Conservation (phyloP, 805 yeast species). For the Metschnikowia cerradonensis region DNA sequence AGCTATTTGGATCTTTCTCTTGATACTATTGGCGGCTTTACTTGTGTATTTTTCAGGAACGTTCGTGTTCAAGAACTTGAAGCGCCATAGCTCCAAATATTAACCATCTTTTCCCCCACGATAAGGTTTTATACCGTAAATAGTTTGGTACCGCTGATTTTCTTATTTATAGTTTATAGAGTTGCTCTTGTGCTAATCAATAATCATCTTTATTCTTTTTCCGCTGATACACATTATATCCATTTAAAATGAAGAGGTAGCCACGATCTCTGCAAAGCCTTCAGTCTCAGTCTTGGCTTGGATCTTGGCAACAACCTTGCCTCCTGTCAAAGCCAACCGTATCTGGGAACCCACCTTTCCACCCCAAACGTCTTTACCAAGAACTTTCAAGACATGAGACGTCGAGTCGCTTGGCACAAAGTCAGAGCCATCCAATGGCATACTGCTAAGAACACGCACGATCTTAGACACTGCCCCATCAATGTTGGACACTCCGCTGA, state of each 20-base stretch:
- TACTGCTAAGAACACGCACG: constrained; percentile 42
- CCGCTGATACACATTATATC: not conserved
- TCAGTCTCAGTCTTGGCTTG: constrained; percentile 48
- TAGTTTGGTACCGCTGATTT: too few relatives aligned
- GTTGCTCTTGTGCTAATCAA: not conserved
- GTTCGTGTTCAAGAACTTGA: constrained; percentile 24
- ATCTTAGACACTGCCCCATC: constrained; percentile 49
- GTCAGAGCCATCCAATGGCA: constrained; percentile 73
- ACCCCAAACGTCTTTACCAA: constrained; percentile 69
- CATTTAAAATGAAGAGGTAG: constrained; percentile 7
- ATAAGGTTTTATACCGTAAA: too few relatives aligned
- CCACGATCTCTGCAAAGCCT: constrained; percentile 18
- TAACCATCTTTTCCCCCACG: not conserved
- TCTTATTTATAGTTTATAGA: too few relatives aligned
- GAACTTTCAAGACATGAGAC: constrained; percentile 73
- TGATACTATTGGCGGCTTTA: constrained; percentile 45
- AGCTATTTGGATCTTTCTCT: constrained; percentile 50
- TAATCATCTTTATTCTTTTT: not conserved
- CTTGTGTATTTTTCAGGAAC: constrained; percentile 38
- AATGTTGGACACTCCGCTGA: constrained; percentile 40
- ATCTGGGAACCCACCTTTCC: constrained; percentile 51
- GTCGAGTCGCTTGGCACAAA: constrained; percentile 53
- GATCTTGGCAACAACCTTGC: constrained; percentile 58
- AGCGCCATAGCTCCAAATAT: not conserved
- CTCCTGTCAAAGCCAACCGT: constrained; percentile 49